Conservation (phyloP, 306 rosid species). For the Calophaca sinica region DNA sequence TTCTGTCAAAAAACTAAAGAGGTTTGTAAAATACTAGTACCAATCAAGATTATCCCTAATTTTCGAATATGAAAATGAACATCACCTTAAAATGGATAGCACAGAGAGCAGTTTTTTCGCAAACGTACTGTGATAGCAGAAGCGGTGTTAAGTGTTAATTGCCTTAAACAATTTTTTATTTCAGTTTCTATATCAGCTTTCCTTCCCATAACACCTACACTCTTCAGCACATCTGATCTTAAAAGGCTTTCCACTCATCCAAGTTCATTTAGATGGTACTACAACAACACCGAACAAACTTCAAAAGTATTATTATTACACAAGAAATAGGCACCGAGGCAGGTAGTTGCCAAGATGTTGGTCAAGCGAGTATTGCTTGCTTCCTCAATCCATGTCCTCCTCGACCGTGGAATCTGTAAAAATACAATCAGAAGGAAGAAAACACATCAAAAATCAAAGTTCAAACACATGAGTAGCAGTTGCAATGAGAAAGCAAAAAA, state of each 20-base stretch:
- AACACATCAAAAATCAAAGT: neutral
- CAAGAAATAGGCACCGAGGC: neutral
- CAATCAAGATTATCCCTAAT: neutral
- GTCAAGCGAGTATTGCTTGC: neutral
- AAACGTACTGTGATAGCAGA: neutral
- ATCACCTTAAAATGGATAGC: neutral
- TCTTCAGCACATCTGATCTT: neutral
- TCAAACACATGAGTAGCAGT: neutral
- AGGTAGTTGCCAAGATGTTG: neutral
- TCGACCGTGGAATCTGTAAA: slow-evolving; percentile 43
- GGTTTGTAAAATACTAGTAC: neutral
- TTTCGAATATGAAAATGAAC: too few species aligned
- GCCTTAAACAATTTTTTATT: neutral
- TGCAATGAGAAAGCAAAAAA: too few species aligned
- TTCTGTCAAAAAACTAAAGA: too few species aligned
- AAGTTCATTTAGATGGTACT: too few species aligned
- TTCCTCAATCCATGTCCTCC: slow-evolving; percentile 32
- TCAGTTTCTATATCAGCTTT: neutral
- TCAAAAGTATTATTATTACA: neutral
- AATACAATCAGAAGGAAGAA: neutral
- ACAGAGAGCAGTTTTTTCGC: neutral
- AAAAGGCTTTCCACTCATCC: too few species aligned
- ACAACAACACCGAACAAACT: neutral
- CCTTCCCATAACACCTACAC: neutral
- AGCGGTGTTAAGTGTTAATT: neutral